phyloP scores from a whole-genome alignment of 75 land plant species.

The Gnetum montanum region DNA sequence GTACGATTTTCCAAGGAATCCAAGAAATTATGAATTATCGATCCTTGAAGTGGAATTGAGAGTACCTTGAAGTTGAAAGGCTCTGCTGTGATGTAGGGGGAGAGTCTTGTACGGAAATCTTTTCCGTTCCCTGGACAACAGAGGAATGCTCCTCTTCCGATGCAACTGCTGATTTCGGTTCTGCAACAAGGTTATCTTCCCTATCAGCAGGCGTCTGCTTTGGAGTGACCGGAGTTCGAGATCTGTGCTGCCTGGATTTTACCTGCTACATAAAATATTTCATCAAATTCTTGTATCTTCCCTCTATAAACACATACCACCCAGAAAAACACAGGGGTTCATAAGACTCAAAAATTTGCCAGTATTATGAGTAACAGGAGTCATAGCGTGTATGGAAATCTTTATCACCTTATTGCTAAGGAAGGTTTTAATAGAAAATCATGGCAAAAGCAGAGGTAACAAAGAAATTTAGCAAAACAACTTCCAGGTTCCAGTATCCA shows the following conservation, averaged over 20 bases:
- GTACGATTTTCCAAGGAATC: no score
- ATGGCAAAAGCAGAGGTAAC: no score
- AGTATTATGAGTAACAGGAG: no score
- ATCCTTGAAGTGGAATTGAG: not conserved
- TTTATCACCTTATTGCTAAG: no score
- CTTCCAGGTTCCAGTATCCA: no score
- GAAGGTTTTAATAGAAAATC: no score
- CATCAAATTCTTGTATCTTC: not conserved
- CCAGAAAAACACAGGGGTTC: not conserved
- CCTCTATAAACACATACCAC: not conserved
- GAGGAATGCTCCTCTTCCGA: no score
- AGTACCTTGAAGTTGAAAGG: not conserved
- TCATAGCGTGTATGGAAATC: no score
- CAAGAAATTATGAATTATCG: no score
- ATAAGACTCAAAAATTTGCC: no score
- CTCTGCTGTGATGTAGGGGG: not conserved
- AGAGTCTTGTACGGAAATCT: not conserved
- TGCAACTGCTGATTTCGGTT: not conserved
- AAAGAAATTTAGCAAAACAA: not conserved
- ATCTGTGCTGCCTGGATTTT: not conserved
- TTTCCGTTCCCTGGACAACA: constrained; percentile 1
- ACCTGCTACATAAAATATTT: constrained; percentile 2
- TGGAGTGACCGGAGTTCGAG: not conserved
- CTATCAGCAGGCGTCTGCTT: not conserved
- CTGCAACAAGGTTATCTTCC: not conserved